A percentile compares a stretch with the other conserved stretches of the same genome.
phyloP scores from a whole-genome alignment of 306 rosid species.

The Prunus fruticosa region DNA sequence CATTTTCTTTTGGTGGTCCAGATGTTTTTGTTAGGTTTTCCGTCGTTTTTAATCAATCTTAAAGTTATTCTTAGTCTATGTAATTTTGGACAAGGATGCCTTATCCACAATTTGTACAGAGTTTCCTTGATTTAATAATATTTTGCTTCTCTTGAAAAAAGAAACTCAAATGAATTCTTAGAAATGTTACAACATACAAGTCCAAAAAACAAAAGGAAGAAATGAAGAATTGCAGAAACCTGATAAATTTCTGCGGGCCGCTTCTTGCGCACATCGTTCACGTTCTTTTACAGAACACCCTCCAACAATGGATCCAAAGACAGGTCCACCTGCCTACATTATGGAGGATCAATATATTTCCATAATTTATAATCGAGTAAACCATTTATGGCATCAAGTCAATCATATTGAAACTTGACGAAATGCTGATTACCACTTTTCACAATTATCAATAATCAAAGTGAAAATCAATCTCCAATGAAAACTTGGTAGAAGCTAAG shows the following conservation, averaged over 20 bases:
- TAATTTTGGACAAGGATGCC: neutral
- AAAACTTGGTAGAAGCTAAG: neutral
- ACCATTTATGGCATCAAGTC: too few species aligned
- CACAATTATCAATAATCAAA: neutral
- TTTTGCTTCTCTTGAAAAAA: neutral
- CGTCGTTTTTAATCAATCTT: neutral
- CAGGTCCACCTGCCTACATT: slow-evolving; percentile 63
- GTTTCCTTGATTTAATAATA: neutral
- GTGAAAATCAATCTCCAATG: neutral
- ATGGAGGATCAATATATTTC: slow-evolving; percentile 18
- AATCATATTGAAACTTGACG: neutral
- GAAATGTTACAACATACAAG: neutral
- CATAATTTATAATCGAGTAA: neutral
- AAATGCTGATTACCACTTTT: neutral
- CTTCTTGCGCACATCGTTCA: slow-evolving; percentile 78
- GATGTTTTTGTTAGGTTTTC: neutral
- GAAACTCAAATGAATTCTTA: neutral
- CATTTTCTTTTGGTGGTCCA: neutral
- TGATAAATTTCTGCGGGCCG: slow-evolving; percentile 67
- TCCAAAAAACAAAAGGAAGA: neutral
- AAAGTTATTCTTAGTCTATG: neutral
- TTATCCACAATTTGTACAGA: neutral
- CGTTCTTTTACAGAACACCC: slow-evolving; percentile 76
- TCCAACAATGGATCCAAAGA: slow-evolving; percentile 93
- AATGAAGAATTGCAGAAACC: slow-evolving; percentile 38